These are phyloP conservation scores for Floccularia luteovirens DNA, from an alignment of 768 basidiomycete genomes.

Conservation along the genomic window DNA sequence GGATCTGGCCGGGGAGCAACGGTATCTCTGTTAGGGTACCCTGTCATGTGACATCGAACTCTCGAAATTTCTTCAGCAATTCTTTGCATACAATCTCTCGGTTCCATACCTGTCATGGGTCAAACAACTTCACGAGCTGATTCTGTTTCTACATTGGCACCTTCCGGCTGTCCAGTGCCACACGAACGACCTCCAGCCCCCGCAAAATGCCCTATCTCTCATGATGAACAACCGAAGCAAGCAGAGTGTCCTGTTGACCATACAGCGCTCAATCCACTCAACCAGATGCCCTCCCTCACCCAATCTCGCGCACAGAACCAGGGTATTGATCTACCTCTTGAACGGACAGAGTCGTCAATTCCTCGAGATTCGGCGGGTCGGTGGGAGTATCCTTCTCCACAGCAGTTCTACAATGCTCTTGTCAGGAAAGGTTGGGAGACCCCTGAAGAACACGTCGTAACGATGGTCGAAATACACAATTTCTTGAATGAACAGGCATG, in stretches of 20 bases:
- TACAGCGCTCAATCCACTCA: conserved; percentile 55
- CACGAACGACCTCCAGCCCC: conserved; percentile 20
- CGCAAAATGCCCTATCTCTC: conserved; percentile 36
- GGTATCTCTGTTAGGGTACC: too few relatives aligned
- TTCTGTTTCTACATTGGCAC: conserved; percentile 12
- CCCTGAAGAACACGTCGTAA: conserved; percentile 91
- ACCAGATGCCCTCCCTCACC: conserved; percentile 84
- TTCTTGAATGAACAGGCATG: conserved; percentile 97
- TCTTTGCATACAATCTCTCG: too few relatives aligned
- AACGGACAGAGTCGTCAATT: conserved; percentile 78
- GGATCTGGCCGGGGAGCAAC: too few relatives aligned
- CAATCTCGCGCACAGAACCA: conserved; percentile 60
- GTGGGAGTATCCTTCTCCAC: conserved; percentile 97
- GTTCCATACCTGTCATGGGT: conserved; percentile 20
- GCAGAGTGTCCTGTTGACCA: conserved; percentile 64
- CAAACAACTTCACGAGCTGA: conserved; percentile 35
- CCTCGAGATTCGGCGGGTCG: conserved; percentile 51
- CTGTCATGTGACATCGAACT: too few relatives aligned
- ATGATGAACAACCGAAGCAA: conserved; percentile 22
- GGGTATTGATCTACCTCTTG: conserved; percentile 53
- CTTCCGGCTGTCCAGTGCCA: conserved; percentile 31
- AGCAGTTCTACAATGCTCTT: conserved; percentile 97
- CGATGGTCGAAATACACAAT: conserved; percentile 98
- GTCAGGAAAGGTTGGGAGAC: conserved; percentile 97
- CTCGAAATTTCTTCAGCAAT: too few relatives aligned